A percentile compares a stretch with the other conserved stretches of the same genome.
These are phyloP conservation scores for Chlorella ohadii DNA, from an alignment of 139 green algal species.

Conservation along the genomic window DNA sequence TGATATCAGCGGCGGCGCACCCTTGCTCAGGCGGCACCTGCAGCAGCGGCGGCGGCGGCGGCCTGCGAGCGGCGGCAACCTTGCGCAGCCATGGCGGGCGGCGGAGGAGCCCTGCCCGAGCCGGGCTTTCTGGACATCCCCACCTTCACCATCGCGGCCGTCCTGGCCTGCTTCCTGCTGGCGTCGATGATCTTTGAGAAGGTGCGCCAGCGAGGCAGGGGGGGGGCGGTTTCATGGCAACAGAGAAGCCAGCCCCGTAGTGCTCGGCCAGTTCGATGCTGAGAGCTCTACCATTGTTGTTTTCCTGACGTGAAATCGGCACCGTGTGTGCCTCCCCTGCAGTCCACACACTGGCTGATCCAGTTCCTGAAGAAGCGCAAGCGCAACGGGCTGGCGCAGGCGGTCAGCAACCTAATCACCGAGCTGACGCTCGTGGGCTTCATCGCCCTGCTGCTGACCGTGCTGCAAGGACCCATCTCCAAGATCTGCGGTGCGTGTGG, in stretches of 20 bases:
- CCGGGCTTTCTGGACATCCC: slow-evolving; percentile 5
- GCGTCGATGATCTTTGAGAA: not conserved
- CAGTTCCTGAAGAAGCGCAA: slow-evolving; percentile 4
- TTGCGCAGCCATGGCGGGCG: not conserved
- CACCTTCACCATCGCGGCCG: not conserved
- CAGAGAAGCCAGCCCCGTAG: no score
- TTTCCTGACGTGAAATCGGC: no score
- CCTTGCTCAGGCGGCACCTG: no score
- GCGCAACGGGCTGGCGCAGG: slow-evolving; percentile 26
- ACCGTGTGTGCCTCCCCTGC: not conserved
- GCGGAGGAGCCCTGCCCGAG: not conserved
- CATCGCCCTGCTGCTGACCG: slow-evolving; percentile 22
- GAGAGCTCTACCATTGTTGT: no score
- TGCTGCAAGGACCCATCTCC: slow-evolving; percentile 11
- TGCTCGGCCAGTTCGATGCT: no score
- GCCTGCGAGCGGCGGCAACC: not conserved
- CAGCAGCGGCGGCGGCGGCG: no score
- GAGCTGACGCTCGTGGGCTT: slow-evolving; percentile 29
- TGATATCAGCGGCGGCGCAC: no score
- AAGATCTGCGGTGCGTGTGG: slow-evolving; percentile 10
- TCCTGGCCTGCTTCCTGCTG: slow-evolving; percentile 20
- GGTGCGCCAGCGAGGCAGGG: no score
- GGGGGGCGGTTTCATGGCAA: no score
- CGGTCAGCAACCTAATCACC: not conserved
- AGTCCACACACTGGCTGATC: slow-evolving; percentile 8